Evolutionary conservation across 495 filamentous ascomycete genomes (phyloP), one percentile per base, ranked within the genome.

Genomic region (Paragyromitra xinjiangensis): DNA sequence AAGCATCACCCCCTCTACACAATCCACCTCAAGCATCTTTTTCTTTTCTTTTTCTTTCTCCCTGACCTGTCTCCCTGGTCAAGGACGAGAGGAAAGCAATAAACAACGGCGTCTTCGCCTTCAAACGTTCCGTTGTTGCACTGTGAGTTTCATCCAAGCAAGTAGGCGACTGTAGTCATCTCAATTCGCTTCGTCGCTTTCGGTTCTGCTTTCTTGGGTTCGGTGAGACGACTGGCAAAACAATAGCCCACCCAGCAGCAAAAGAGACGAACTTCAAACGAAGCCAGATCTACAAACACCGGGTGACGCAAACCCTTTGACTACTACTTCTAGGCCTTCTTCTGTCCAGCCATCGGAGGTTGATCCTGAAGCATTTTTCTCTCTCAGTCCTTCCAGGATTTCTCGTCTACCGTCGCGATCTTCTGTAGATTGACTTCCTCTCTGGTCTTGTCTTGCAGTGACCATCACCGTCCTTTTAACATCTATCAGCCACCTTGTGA

Each of bases 161-260:
- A 71, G 56, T 40, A 78, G 74, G 61, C 77, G 77, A 72, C 73
- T 78, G 61, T 71, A 71, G 77, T 78, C 74, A 78, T 79, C 77
- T 79, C 77, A 79, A 79, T 79, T 79, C 77, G 77, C 74, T 67
- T 78, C 77, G 75, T 79, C 77, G 76, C 51, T 79, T 79, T 79
- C 61, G 67, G 74, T 79, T 78, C 61, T 79, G 7, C 77, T 78
- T 64, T 63, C 59, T 73, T 51, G 71, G 76, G 75, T 69, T 78
- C 58, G 50, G 59, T 61, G 61, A 61, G 77, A 70, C 65, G 67
- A 72, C 65, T 78, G 66, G 66, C 56, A 65, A 65, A 66, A 65
- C 44, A 64, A 50, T 71, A 78, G 45, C n/a, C 48, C 61, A 44
- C 50, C 45, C 19, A 72, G 26, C 37, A 64, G 22, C 59, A 40